Evolutionary conservation across 2,329 filamentous ascomycete species (phyloP), one percentile per base, ranked within the genome.

Genomic region (Beauveria rudraprayagi): DNA sequence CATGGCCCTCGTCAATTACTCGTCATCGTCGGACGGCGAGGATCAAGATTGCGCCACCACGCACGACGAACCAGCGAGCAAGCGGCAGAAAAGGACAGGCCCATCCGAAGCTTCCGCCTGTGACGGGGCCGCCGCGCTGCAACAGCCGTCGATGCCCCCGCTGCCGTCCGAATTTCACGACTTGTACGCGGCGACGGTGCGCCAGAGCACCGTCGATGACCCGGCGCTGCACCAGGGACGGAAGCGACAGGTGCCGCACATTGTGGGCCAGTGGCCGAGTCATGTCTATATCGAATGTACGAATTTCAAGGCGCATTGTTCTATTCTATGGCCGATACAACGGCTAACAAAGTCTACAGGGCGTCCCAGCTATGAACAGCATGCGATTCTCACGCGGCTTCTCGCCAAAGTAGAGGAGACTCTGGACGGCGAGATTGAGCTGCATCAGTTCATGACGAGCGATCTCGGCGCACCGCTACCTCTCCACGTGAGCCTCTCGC

Each of bases 211-310:
- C 46, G 81, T 79, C 67, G 94, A 97, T 74, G 89, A 96, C 70
- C 92, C 93, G 1, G 80, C 81, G 63, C 79, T 97, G 62, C 94
- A 99, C 72, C 89, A 88, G 37, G 94, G 94, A 59, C 86, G 93
- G 51, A 91, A 87, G 70, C 84, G 94, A 47, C 83, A 88, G 61
- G 89, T 86, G 54, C 92, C 93, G 26, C 94, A 99, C 74, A 79
- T 93, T 28, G 84, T 86, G 62, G 94, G 94, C 63, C 91, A 92
- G 72, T 99, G 94, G 94, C 91, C 93, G 1, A 91, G 87, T 40
- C 93, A 97, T 74, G 72, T 97, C 51, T 97, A 96, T 72, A 79
- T 96, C 61, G 93, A 97, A 77, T 99, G 94, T 95, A 80, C 75
- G 86, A 28, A 43, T 28, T 16, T 60, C 26, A 16, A 14, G 34